These are phyloP conservation scores for Kappamyces sp. DNA, from an alignment of 192 early-diverging fungal genomes.

Conservation along the genomic window DNA sequence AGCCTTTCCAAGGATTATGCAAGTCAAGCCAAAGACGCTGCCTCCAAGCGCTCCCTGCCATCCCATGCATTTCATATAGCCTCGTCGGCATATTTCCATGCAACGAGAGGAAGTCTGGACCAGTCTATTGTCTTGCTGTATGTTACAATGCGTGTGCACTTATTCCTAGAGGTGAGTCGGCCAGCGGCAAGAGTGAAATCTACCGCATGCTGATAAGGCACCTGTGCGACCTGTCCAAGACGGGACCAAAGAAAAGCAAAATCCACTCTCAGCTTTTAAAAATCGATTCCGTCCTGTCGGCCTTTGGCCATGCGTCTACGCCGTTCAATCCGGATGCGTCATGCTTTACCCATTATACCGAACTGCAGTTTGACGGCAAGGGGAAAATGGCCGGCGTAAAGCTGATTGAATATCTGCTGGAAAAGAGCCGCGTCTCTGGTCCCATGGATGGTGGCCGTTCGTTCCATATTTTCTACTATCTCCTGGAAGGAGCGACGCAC, in stretches of 20 bases:
- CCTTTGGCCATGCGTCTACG: constrained; percentile 72
- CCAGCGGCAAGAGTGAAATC: constrained; percentile 81
- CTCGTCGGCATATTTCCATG: constrained; percentile 78
- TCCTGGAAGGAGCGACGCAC: constrained; percentile 68
- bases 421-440: constrained; percentile 69
- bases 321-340: constrained; percentile 58
- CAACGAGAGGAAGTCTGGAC: constrained; percentile 79
- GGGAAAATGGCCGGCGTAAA: constrained; percentile 79
- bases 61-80: constrained; percentile 86
- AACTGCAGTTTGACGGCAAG: constrained; percentile 82
- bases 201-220: constrained; percentile 66
- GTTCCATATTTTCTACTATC: constrained; percentile 91
- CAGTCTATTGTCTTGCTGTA: constrained; percentile 87
- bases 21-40: constrained; percentile 15
- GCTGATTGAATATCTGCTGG: constrained; percentile 75
- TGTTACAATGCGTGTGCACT: constrained; percentile 21
- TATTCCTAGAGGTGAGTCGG: constrained; percentile 69
- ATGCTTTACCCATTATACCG: constrained; percentile 67
- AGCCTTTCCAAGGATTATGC: constrained; percentile 67
- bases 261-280: constrained; percentile 64
- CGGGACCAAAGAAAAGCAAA: constrained; percentile 69
- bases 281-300: constrained; percentile 60
- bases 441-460: constrained; percentile 62
- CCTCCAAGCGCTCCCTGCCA: background rate
- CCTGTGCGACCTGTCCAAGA: constrained; percentile 65